These are phyloP conservation scores for Meredithiella fracta DNA, from an alignment of 2,329 filamentous ascomycete species.

Conservation along the genomic window DNA sequence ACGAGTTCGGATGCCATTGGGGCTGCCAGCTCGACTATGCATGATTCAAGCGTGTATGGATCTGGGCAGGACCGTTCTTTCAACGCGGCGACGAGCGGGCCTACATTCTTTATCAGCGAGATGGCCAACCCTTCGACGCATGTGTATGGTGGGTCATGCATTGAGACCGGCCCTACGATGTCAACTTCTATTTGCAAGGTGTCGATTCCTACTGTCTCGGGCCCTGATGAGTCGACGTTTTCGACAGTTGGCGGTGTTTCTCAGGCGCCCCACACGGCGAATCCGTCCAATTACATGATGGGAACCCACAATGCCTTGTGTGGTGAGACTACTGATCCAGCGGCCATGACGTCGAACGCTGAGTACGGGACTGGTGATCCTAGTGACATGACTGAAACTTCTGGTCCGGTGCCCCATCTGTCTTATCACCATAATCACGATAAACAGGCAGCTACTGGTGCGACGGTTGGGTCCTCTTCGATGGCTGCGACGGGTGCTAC, in stretches of 20 bases:
- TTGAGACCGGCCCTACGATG: slow-evolving; percentile 2
- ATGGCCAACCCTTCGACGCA: slow-evolving; percentile 2
- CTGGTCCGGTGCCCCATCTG: not conserved
- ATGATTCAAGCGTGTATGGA: not conserved
- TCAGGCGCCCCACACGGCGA: not conserved
- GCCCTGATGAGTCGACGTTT: not conserved
- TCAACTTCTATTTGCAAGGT: slow-evolving; percentile 9
- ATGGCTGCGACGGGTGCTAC: not conserved
- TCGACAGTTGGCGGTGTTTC: not conserved
- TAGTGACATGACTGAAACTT: not conserved
- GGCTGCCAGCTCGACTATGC: not conserved
- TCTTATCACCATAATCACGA: not conserved
- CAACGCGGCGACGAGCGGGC: not conserved
- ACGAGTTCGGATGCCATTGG: not conserved
- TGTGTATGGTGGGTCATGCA: not conserved
- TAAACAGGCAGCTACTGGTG: not conserved
- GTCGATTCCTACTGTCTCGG: slow-evolving; percentile 7
- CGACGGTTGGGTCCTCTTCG: not conserved
- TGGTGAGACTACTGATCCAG: slow-evolving; percentile 4
- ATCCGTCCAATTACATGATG: slow-evolving; percentile 6
- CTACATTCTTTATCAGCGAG: slow-evolving; percentile 10
- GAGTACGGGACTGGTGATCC: slow-evolving; percentile 2
- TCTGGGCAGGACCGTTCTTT: not conserved
- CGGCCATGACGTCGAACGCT: slow-evolving; percentile 1
- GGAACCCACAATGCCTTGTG: not conserved